phyloP scores from a whole-genome alignment of 2,329 filamentous ascomycete species.

The Botrytis byssoidea region DNA sequence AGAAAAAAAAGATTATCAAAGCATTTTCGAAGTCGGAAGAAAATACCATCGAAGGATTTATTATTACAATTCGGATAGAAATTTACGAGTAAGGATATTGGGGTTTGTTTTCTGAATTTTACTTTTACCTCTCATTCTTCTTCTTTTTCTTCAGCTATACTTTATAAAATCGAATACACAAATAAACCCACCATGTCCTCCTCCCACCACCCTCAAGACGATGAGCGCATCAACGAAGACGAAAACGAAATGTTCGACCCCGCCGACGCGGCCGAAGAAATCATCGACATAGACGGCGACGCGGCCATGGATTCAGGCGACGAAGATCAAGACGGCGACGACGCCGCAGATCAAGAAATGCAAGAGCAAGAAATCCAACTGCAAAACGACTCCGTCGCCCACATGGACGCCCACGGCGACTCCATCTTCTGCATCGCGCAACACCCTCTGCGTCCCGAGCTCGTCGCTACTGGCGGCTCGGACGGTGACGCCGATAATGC shows the following conservation, averaged over 20 bases:
- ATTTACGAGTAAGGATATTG: neutral
- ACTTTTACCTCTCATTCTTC: neutral
- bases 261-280: conserved; percentile 76
- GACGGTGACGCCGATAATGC: conserved; percentile 61
- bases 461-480: conserved; percentile 83
- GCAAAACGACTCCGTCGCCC: conserved; percentile 88
- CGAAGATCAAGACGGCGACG: conserved; percentile 51
- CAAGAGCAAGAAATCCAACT: conserved; percentile 71
- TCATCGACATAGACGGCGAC: conserved; percentile 62
- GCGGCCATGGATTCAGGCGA: conserved; percentile 76
- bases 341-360: conserved; percentile 51
- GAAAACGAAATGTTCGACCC: conserved; percentile 72
- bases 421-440: conserved; percentile 94
- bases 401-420: conserved; percentile 88
- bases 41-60: neutral
- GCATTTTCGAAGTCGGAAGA: conserved; percentile 22
- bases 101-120: neutral
- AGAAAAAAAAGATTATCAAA: conserved; percentile 25
- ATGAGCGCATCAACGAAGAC: conserved; percentile 39
- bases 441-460: conserved; percentile 73
- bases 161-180: too few species aligned
- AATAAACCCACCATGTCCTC: conserved; percentile 29
- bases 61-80: neutral
- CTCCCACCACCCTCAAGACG: conserved; percentile 26
- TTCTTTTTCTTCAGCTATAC: neutral